Evolutionary conservation across 2,329 filamentous ascomycete species (phyloP), one percentile per base, ranked within the genome.

Genomic region (Parastagonospora avenae): DNA sequence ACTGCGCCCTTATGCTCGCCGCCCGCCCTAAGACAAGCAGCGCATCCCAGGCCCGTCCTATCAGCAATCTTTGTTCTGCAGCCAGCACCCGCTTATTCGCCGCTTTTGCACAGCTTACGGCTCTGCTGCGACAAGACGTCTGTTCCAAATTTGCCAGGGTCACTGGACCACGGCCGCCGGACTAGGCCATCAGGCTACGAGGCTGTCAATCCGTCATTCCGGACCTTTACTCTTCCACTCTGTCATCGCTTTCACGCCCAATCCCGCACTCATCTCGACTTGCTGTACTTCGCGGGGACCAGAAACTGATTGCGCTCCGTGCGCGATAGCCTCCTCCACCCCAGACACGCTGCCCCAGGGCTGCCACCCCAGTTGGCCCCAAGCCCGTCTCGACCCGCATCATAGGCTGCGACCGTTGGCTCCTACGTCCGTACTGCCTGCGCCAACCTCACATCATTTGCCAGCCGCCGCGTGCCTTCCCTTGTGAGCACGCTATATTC

Each of bases 1-100:
- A 46, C 57, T 57, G 60, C 62, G 60, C 62, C 60, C 57, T 58
- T 63, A 47, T 55, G 29, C 33, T 47, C 48, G 30, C 30, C 48
- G 44, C 35, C 35, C 15, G 28, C 41, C 48, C 28, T 33, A 30
- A 42, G 14, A 31, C 29, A 16, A 11, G 35, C 37, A 42, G 15
- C n/a, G 11, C n/a, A 24, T n/a, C 39, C 41, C 43, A 31, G 6
- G n/a, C 32, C 27, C 48, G 49, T 42, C 55, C 60, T 53, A 57
- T 59, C 54, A 57, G 33, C 45, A 46, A 37, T 40, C 32, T 28
- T 29, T 12, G 36, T 38, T 44, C 44, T 19, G 39, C 53, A 53
- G 53, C 19, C 19, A 47, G 39, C 49, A 48, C 45, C 42, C 42
- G 39, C 39, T 45, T 27, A 41, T 57, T 48, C 48, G 52, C 58